These are phyloP conservation scores for Limtongia smithiae DNA, from an alignment of 805 yeast genomes.

Conservation along the genomic window DNA sequence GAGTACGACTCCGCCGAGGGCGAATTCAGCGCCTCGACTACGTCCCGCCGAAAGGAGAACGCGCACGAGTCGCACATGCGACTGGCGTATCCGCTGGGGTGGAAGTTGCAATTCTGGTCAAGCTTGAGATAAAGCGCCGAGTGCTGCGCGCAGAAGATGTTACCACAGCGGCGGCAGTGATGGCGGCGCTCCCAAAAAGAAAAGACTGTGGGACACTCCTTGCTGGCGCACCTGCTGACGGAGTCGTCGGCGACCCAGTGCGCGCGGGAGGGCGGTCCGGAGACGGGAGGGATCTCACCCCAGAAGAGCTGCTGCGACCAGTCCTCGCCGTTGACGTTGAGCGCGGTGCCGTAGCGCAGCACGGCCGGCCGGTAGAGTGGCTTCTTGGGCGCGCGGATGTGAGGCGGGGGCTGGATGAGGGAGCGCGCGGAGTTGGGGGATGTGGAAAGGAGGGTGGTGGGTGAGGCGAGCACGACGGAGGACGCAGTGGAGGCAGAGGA, in stretches of 20 bases:
- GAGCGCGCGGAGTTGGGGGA: slow-evolving; percentile 24
- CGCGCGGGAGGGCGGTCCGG: slow-evolving; percentile 35
- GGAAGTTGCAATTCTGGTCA: slow-evolving; percentile 51
- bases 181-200: slow-evolving; percentile 76
- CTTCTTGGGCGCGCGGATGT: slow-evolving; percentile 73
- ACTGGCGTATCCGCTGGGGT: slow-evolving; percentile 61
- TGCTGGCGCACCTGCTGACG: slow-evolving; percentile 52
- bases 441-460: slow-evolving; percentile 11
- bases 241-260: slow-evolving; percentile 61
- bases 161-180: slow-evolving; percentile 84
- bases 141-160: slow-evolving; percentile 70
- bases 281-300: slow-evolving; percentile 27
- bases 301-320: slow-evolving; percentile 25
- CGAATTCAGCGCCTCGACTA: slow-evolving; percentile 22
- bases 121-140: slow-evolving; percentile 52
- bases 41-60: slow-evolving; percentile 42
- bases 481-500: slow-evolving; percentile 23
- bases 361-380: slow-evolving; percentile 93
- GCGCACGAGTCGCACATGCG: slow-evolving; percentile 71
- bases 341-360: slow-evolving; percentile 47
- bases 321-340: slow-evolving; percentile 31
- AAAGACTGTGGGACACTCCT: slow-evolving; percentile 63
- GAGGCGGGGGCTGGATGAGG: slow-evolving; percentile 46
- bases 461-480: slow-evolving; percentile 14
- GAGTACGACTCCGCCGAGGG: slow-evolving; percentile 6